Evolutionary conservation across 2,329 filamentous ascomycete genomes (phyloP), one percentile per base, ranked within the genome.

Genomic region (Sclerotinia minor): DNA sequence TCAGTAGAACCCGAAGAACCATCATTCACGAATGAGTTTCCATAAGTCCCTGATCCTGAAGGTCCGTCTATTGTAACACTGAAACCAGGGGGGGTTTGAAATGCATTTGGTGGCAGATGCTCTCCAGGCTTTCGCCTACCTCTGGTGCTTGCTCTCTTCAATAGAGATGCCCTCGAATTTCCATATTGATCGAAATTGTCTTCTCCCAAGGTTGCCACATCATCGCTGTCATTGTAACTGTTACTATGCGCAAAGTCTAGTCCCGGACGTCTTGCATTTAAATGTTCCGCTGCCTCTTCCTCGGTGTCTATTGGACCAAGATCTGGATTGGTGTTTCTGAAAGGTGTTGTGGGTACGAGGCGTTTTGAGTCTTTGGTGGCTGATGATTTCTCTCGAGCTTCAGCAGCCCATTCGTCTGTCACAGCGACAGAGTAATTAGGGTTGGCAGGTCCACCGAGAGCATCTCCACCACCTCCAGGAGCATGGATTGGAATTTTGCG

Each of bases 401-500:
- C 80, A 38, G 83, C 79, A 7, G 92, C 93, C 72, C 87, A 85
- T 0, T 85, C 81, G 71, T 94, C 89, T 2, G 86, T 82, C 63
- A 97, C 89, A 8, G 89, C 78, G 26, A 97, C 94, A 24, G 89
- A 90, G 81, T 95, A 97, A 7, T 87, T 82, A 0, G 94, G 94
- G 79, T 96, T 95, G 44, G 83, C 87, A 7, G 91, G 85, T 52
- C 85, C 86, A 68, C 88, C 88, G 2, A 89, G 80, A 49, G 83
- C 72, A 67, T 88, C 85, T 67, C 80, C 81, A 67, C 89, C 91
- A 69, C 90, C 93, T 52, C 90, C 93, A 67, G 94, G 94, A 26
- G 83, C 88, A 73, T 92, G 85, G 76, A 99, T 94, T 13, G 94
- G 94, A 24, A 99, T 85, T 80, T 90, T 93, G 79, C 92, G 91